These are phyloP conservation scores for Penstemon barbatus DNA, from an alignment of 257 asterid species.

Conservation along the genomic window DNA sequence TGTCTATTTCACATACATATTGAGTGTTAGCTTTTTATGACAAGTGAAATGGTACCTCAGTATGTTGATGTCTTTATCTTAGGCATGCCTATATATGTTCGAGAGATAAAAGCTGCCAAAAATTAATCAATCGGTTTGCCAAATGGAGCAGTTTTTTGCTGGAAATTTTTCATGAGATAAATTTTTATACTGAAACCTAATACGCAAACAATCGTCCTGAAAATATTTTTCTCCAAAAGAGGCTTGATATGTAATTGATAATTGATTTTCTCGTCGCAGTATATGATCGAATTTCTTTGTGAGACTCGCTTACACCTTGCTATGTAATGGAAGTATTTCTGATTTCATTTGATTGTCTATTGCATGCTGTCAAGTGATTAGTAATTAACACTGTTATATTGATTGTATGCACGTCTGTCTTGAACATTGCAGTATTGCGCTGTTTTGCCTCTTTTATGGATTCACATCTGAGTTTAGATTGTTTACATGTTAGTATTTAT, in stretches of 20 bases:
- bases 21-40: too few relatives aligned
- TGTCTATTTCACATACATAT: too few relatives aligned
- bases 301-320: neutral
- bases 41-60: neutral
- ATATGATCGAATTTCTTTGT: neutral
- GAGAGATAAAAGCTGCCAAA: constrained; percentile 1
- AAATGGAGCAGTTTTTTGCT: neutral
- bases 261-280: too few relatives aligned
- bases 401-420: neutral
- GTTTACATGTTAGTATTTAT: constrained; percentile 9
- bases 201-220: constrained; percentile 13
- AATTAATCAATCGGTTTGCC: neutral
- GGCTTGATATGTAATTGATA: neutral
- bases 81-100: constrained; percentile 4
- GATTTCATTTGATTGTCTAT: neutral
- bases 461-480: neutral
- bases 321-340: neutral
- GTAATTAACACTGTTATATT: neutral
- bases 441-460: neutral
- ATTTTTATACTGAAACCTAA: neutral
- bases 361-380: neutral
- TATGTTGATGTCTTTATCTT: neutral
- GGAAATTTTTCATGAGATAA: neutral
- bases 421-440: neutral
- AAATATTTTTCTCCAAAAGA: neutral